Base-by-base conservation (phyloP, 306 rosid species). In the Coriaria nepalensis region DNA sequence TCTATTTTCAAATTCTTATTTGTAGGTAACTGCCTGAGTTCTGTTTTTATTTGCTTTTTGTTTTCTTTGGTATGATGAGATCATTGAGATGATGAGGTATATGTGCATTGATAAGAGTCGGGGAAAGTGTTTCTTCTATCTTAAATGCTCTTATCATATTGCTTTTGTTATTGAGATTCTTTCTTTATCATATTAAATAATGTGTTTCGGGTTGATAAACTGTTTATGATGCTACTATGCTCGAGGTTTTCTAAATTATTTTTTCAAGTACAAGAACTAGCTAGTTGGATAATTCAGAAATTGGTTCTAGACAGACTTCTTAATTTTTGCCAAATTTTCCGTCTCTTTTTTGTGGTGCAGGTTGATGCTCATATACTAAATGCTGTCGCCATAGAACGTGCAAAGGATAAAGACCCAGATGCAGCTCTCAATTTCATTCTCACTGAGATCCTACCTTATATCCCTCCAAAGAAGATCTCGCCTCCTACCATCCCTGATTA, bases 361-460 rank as follows among this genome's bases (percentile, higher is more conserved):
- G 68, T 90, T 39, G 96, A 90, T 64, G 33, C 67, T 47, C 71
- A 95, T 56, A 45, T 85, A 37, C 73, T 90, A 55, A 81, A 71
- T 80, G 96, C 93, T 35, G 94, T 90, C 41, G 93, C 98, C 32
- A 71, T 79, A 56, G 98, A 90, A 57, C 70, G 81, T 53, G 55
- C 92, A 2, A 77, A 65, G 52, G 92, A 90, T 78, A 79, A 66
- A 40, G 79, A 84, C 53, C 60, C 52, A 40, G 79, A 84, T 56
- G 60, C 52, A 5, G 98, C 98, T 8, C 81, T 78, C 6, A 76
- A 61, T 46, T 60, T 70, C 45, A 68, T 90, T 59, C 62, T 85
- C 35, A 59, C 35, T 2, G 96, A 90, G 67, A 57, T 87, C 29
- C 57, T 90, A 38, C 98, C 98, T 10, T 37, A 40, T 32, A 55